Base-by-base conservation (phyloP, 805 yeast genomes). In the Saccharomycopsis oosterbeekiorum region DNA sequence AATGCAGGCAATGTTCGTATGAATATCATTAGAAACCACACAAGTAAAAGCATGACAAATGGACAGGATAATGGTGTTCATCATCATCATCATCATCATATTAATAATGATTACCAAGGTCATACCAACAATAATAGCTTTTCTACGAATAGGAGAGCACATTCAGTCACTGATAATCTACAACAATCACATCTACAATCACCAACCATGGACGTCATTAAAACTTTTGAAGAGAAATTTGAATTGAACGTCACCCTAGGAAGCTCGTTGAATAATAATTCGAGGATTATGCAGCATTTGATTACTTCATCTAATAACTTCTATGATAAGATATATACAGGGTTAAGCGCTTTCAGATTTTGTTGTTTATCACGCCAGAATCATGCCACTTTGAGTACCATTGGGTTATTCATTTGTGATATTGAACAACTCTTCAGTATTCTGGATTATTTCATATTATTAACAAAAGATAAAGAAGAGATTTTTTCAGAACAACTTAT, bases 371-470 rank as follows among this genome's bases (percentile, higher is more conserved):
- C 60, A 5, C 57, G 62, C 14, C 64, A 60, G 29, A 59, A 62
- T 19, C 64, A 62, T 37, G 58, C 60, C 26, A 56, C 60, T 11
- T 17, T 62, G 11, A 58, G 57, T 21, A 51, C 50, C 9, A 50
- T 60, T 43, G 64, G 62, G 2, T 47, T 62, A n/a, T 29, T 62
- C 41, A 29, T 62, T 4, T 62, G 64, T 40, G 64, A 62, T 37
- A 47, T 62, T 41, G 64, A 62, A 37, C 60, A 59, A 37, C 26
- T 62, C 12, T 59, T 60, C 39, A 59, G 29, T 39, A 41, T 62
- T 19, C 21, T 55, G 40, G 62, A 62, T 26, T 62, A 53, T 39
- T 62, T 62, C 37, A 14, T 41, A 1, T 54, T 57, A 26, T n/a
- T 62, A 6, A 62, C 62, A 2, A 43, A 41, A 17, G 62, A 59